Conservation (phyloP, 148 eudicot genomes). For the Beta vulgaris region DNA sequence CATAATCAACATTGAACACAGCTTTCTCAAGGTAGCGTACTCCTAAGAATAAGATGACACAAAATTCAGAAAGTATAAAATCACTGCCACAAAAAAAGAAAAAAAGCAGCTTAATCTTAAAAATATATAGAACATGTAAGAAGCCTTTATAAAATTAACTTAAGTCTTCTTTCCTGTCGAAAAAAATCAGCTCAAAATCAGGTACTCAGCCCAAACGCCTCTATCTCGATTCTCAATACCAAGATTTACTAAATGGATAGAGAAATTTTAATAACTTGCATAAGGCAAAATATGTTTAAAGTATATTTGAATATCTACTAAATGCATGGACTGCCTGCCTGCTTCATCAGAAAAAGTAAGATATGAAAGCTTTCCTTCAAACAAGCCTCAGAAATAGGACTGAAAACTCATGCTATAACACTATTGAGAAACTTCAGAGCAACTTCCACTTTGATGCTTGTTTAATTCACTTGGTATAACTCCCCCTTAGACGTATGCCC, state of each 20-base stretch:
- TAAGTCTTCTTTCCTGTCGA: neutral
- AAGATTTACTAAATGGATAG: no score
- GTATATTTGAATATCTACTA: neutral
- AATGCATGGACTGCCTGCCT: neutral
- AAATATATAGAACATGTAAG: neutral
- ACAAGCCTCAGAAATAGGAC: neutral
- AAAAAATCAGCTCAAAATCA: neutral
- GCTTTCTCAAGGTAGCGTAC: constrained; percentile 99
- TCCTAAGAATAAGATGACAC: constrained; percentile 42
- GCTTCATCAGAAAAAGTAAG: neutral
- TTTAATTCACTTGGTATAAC: no score
- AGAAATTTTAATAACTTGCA: no score
- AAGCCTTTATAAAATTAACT: neutral
- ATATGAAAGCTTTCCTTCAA: neutral
- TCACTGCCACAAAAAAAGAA: neutral
- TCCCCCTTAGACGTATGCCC: no score
- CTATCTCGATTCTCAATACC: neutral
- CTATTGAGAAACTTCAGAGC: neutral
- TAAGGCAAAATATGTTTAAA: no score
- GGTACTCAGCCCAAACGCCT: neutral
- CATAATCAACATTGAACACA: constrained; percentile 85
- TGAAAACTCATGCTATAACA: neutral
- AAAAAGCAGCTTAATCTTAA: neutral
- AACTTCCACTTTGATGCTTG: no score
- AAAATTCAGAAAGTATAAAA: constrained; percentile 4